Percentiles rank a stretch among this genome's conserved stretches.
Conservation (phyloP, 352 stramenopile genomes). For the Globisporangium paroecandrum region DNA sequence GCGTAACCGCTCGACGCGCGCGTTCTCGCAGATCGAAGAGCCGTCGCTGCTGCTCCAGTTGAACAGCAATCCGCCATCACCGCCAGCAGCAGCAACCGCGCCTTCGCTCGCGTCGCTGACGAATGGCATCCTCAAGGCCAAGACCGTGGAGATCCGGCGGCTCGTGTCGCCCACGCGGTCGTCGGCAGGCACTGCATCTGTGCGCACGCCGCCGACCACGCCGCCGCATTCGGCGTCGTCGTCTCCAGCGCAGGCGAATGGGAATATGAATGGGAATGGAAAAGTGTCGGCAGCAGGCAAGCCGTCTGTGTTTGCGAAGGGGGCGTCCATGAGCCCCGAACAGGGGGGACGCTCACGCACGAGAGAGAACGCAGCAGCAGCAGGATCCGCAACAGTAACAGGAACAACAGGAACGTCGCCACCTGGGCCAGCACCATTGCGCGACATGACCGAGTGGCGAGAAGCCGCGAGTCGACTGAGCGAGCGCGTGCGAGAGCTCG, state of each 20-base stretch:
- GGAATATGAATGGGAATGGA: neutral
- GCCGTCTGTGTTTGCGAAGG: slow-evolving; percentile 2
- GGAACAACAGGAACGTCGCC: neutral
- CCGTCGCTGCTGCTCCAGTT: slow-evolving; percentile 35
- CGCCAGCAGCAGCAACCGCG: slow-evolving; percentile 15
- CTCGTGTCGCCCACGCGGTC: slow-evolving; percentile 49
- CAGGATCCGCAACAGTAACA: neutral
- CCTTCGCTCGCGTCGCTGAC: neutral
- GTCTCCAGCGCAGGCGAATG: neutral
- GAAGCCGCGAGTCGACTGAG: slow-evolving; percentile 51
- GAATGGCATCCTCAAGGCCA: slow-evolving; percentile 21
- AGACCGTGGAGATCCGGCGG: slow-evolving; percentile 59
- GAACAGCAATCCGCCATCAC: slow-evolving; percentile 13
- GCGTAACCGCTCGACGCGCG: slow-evolving; percentile 36
- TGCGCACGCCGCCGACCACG: slow-evolving; percentile 13
- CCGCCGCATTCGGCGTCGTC: slow-evolving; percentile 17
- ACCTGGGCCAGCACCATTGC: slow-evolving; percentile 7
- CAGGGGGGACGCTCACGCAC: slow-evolving; percentile 6
- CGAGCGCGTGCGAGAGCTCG: slow-evolving; percentile 59
- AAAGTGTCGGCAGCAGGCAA: neutral
- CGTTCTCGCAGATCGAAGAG: slow-evolving; percentile 69
- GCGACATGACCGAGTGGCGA: slow-evolving; percentile 41
- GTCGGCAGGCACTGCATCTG: neutral
- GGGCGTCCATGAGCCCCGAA: slow-evolving; percentile 1
- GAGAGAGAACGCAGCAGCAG: slow-evolving; percentile 6